phyloP scores from a whole-genome alignment of 169 alveolate species.

The Eimeria praecox region DNA sequence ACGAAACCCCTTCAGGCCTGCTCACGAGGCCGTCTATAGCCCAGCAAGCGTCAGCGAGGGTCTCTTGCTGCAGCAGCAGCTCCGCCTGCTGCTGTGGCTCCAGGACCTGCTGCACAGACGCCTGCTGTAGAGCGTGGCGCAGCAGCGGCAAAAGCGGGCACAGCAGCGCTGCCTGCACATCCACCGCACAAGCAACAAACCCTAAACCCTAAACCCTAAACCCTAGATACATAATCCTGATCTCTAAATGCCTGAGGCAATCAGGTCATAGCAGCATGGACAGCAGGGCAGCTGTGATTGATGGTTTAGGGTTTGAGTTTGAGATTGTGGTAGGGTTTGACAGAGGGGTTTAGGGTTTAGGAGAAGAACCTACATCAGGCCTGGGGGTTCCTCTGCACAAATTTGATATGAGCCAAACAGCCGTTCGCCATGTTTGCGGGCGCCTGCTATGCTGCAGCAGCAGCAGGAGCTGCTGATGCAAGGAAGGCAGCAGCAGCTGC shows the following conservation, averaged over 20 bases:
- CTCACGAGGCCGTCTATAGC: conserved; percentile 73
- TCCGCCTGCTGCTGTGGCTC: conserved; percentile 41
- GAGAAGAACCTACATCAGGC: conserved; percentile 26
- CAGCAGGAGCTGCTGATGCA: conserved; percentile 65
- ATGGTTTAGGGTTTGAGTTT: not conserved
- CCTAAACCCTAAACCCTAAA: not conserved
- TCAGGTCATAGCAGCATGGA: not conserved
- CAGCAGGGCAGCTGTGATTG: not conserved
- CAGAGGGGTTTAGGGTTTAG: conserved; percentile 3
- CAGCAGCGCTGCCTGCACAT: conserved; percentile 21
- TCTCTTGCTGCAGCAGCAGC: conserved; percentile 59
- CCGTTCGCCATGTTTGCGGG: conserved; percentile 74
- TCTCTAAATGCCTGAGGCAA: not conserved
- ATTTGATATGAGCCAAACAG: conserved; percentile 72
- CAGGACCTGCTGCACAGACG: conserved; percentile 59
- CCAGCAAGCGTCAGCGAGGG: conserved; percentile 65
- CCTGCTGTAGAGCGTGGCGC: conserved; percentile 1
- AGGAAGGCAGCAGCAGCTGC: conserved; percentile 49
- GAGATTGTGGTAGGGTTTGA: not conserved
- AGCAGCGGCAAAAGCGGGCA: conserved; percentile 49
- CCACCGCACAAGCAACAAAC: not conserved
- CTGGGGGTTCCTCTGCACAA: conserved; percentile 73
- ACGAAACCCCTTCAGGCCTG: conserved; percentile 50
- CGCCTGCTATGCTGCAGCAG: conserved; percentile 62
- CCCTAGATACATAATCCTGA: not conserved